A percentile compares a stretch with the other conserved stretches of the same genome.
Conservation (phyloP, 345 rosid species). For the Physaria fendleri region DNA sequence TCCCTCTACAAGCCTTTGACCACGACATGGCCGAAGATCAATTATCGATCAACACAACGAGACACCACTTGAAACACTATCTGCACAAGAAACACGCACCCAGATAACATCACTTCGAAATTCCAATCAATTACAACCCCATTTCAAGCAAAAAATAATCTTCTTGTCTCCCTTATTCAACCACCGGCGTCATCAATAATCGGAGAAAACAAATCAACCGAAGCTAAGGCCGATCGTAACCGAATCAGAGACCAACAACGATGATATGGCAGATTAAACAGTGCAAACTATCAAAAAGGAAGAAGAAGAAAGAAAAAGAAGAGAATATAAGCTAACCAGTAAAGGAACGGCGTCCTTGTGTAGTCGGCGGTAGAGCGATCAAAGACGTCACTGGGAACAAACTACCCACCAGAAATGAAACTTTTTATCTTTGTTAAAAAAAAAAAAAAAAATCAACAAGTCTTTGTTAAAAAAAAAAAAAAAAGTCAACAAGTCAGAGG, state of each 20-base stretch:
- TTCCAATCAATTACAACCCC: neutral
- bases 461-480: neutral
- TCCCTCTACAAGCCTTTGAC: conserved; percentile 19
- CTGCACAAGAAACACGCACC: conserved; percentile 20
- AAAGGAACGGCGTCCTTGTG: conserved; percentile 2
- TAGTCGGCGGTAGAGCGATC: conserved; percentile 18
- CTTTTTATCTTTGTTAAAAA: no score
- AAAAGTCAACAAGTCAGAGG: conserved; percentile 23
- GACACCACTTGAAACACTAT: conserved; percentile 5
- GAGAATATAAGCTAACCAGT: neutral
- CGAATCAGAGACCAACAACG: neutral
- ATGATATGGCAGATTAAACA: neutral
- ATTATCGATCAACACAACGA: neutral
- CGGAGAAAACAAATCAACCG: neutral
- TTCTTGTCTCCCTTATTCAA: neutral
- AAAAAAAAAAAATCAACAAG: neutral
- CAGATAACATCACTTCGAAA: neutral
- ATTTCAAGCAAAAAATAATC: neutral
- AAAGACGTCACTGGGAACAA: conserved; percentile 17
- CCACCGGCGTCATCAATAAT: neutral
- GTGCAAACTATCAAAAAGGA: neutral
- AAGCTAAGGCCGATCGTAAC: neutral
- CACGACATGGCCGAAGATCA: conserved; percentile 24
- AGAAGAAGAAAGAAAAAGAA: neutral
- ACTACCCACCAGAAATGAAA: no score